Percentiles rank a stretch among this genome's conserved stretches.
These are phyloP conservation scores for Cnidoscolus chayamansa DNA, from an alignment of 441 rosid genomes.

Conservation along the genomic window DNA sequence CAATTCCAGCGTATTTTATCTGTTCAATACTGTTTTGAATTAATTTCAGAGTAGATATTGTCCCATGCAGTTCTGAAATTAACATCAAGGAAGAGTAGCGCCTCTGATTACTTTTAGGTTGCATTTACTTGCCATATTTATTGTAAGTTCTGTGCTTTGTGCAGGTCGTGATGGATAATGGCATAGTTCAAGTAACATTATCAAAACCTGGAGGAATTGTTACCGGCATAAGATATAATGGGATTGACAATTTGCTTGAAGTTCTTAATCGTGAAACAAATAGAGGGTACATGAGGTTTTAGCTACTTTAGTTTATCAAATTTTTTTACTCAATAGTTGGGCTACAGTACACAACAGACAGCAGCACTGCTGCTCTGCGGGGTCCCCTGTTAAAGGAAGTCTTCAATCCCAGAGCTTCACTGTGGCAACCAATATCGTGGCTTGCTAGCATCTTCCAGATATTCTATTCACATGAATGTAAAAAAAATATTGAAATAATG, in stretches of 20 bases:
- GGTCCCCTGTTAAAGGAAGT: background rate
- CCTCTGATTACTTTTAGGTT: background rate
- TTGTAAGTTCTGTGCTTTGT: constrained; percentile 19
- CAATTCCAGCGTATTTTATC: constrained; percentile 6
- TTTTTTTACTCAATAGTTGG: background rate
- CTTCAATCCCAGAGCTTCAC: background rate
- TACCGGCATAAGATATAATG: constrained; percentile 54
- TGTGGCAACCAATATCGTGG: background rate
- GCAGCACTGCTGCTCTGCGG: background rate
- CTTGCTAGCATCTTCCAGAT: background rate
- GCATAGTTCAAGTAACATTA: constrained; percentile 46
- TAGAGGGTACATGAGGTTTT: constrained; percentile 43
- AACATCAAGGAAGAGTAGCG: background rate
- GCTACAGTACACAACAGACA: background rate
- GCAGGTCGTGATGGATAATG: constrained; percentile 66
- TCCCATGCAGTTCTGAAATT: background rate
- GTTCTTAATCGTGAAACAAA: constrained; percentile 47
- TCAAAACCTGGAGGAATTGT: constrained; percentile 56
- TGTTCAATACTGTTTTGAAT: constrained; percentile 1
- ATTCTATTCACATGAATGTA: background rate
- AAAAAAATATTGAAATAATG: background rate
- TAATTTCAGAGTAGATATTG: background rate
- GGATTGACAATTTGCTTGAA: constrained; percentile 85
- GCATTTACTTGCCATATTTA: background rate
- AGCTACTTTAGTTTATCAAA: background rate